Evolutionary conservation across 495 filamentous ascomycete species (phyloP).

Genomic region (Antarctomyces pellizariae): DNA sequence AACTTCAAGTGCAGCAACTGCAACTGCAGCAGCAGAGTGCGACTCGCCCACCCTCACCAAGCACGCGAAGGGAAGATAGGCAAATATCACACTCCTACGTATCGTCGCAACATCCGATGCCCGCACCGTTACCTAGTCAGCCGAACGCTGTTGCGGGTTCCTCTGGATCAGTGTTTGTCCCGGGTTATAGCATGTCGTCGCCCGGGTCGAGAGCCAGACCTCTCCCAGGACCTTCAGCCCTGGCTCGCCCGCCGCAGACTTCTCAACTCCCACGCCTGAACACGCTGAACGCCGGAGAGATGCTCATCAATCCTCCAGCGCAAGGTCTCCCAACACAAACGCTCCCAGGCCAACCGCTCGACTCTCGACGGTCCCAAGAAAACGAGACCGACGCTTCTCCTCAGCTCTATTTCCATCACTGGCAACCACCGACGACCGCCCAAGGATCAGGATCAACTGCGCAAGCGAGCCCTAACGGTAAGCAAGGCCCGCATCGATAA

Average conservation of each 20-base stretch:
- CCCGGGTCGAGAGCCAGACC: slow-evolving; percentile 14
- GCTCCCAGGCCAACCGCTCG: slow-evolving; percentile 17
- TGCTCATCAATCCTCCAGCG: slow-evolving; percentile 28
- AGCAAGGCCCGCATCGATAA: slow-evolving; percentile 25
- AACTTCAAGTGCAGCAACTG: slow-evolving; percentile 26
- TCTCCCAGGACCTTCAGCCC: slow-evolving; percentile 10
- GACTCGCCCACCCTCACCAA: slow-evolving; percentile 11
- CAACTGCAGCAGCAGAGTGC: slow-evolving; percentile 21
- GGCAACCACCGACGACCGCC: slow-evolving; percentile 59
- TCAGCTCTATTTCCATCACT: slow-evolving; percentile 77
- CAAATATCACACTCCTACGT: slow-evolving; percentile 13
- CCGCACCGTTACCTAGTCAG: slow-evolving; percentile 14
- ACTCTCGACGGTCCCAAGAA: slow-evolving; percentile 26
- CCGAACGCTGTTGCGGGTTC: no score
- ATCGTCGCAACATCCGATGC: slow-evolving; percentile 12
- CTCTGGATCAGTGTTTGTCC: slow-evolving; percentile 13
- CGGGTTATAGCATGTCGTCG: slow-evolving; percentile 14
- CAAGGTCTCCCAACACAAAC: slow-evolving; percentile 18
- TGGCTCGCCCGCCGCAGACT: slow-evolving; percentile 14
- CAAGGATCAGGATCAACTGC: slow-evolving; percentile 25
- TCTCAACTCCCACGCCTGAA: slow-evolving; percentile 26
- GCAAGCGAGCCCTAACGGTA: slow-evolving; percentile 42
- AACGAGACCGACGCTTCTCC: slow-evolving; percentile 33
- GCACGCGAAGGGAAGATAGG: slow-evolving; percentile 21
- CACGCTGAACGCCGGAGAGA: slow-evolving; percentile 27